Evolutionary conservation across 257 asterid genomes (phyloP).

Genomic region (Gynochthodes officinalis): DNA sequence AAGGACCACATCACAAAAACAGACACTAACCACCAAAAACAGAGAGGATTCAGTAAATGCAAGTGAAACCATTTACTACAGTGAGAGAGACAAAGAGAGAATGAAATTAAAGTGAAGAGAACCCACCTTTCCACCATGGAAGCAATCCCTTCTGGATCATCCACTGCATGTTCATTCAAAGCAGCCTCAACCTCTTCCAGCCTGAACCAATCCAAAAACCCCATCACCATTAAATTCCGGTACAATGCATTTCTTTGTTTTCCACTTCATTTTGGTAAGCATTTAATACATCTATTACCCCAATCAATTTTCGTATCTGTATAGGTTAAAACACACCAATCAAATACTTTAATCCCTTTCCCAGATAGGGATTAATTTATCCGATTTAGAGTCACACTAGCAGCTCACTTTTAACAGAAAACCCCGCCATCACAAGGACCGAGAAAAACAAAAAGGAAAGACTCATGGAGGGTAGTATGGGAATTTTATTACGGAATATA

Average conservation of each 20-base stretch:
- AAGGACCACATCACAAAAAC: slow-evolving; percentile 45
- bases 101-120: slow-evolving; percentile 5
- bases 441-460: no score
- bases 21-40: slow-evolving; percentile 31
- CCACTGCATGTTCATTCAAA: slow-evolving; percentile 71
- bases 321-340: not conserved
- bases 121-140: slow-evolving; percentile 86
- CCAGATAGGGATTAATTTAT: not conserved
- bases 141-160: slow-evolving; percentile 81
- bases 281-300: not conserved
- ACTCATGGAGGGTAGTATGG: slow-evolving; percentile 15
- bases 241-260: not conserved
- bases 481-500: slow-evolving; percentile 21
- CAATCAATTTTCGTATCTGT: not conserved
- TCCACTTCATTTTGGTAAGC: not conserved
- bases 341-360: not conserved
- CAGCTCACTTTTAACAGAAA: no score
- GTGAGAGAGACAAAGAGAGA: slow-evolving; percentile 7
- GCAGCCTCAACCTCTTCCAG: slow-evolving; percentile 52
- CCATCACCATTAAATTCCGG: slow-evolving; percentile 1
- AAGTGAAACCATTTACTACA: slow-evolving; percentile 7
- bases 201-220: slow-evolving; percentile 37
- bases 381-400: not conserved
- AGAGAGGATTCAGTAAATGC: slow-evolving; percentile 31
- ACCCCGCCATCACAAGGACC: no score